These are phyloP conservation scores for Pleurotus platypus DNA, from an alignment of 768 basidiomycete genomes.

Conservation along the genomic window DNA sequence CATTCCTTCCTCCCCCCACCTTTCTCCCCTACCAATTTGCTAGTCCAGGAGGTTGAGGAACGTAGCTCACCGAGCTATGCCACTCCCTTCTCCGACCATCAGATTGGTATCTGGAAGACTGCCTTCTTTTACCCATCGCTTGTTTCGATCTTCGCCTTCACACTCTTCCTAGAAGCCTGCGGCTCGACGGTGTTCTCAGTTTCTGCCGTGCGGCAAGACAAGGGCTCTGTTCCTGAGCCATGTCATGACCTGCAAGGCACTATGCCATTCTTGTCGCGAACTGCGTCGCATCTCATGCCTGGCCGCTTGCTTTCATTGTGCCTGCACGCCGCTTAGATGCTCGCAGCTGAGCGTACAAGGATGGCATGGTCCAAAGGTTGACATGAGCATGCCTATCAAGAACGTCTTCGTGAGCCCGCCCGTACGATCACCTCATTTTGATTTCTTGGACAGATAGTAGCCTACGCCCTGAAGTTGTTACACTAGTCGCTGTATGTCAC, in stretches of 20 bases:
- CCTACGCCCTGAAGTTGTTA: too few species aligned
- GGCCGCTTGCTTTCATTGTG: conserved; percentile 2
- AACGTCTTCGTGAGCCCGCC: too few species aligned
- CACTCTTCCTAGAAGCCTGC: conserved; percentile 4
- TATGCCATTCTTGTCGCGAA: conserved; percentile 9
- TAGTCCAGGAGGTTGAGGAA: background rate
- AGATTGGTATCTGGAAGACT: background rate
- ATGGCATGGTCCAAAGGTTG: background rate
- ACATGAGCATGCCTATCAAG: background rate
- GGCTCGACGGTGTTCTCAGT: background rate
- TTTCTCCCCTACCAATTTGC: background rate
- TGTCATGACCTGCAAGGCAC: background rate
- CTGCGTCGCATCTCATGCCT: conserved; percentile 3
- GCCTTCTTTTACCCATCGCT: background rate
- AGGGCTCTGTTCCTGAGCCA: background rate
- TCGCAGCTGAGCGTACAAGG: conserved; percentile 9
- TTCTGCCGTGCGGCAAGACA: conserved; percentile 5
- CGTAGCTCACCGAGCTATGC: background rate
- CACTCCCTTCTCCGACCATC: conserved; percentile 8
- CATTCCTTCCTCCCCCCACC: conserved; percentile 3
- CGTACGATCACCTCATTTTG: too few species aligned
- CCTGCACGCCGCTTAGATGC: background rate
- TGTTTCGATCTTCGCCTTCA: background rate
- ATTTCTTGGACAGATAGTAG: too few species aligned
- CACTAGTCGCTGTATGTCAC: too few species aligned